These are phyloP conservation scores for Sugiyamaella qingdaonensis DNA, from an alignment of 805 yeast species.

Conservation along the genomic window DNA sequence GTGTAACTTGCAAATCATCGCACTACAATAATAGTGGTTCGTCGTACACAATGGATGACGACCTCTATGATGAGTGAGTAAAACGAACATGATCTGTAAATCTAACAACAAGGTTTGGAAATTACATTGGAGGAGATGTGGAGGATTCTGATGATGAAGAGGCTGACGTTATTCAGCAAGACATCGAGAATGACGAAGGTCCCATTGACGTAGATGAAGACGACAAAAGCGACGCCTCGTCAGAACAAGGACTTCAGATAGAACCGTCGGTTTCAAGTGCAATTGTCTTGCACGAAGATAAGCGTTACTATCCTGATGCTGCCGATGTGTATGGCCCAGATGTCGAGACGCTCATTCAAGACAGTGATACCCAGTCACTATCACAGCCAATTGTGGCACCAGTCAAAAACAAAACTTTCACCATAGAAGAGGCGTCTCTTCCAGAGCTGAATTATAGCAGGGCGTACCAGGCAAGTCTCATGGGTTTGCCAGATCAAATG, in stretches of 20 bases:
- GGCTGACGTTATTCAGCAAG: slow-evolving; percentile 6
- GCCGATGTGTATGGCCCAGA: slow-evolving; percentile 51
- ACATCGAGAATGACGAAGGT: not conserved
- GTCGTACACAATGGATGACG: slow-evolving; percentile 44
- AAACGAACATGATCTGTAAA: not conserved
- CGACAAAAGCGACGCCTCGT: not conserved
- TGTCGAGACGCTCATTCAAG: slow-evolving; percentile 61
- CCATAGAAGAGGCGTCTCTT: slow-evolving; percentile 47
- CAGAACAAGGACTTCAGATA: slow-evolving; percentile 2
- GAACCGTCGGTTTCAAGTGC: slow-evolving; percentile 22
- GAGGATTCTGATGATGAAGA: slow-evolving; percentile 24
- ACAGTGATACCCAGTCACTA: slow-evolving; percentile 48
- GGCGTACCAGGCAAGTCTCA: slow-evolving; percentile 51
- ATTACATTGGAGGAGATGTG: slow-evolving; percentile 31
- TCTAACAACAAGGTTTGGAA: slow-evolving; percentile 30
- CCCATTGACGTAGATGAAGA: slow-evolving; percentile 12
- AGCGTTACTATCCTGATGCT: slow-evolving; percentile 40
- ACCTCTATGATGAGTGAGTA: slow-evolving; percentile 66
- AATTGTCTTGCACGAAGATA: slow-evolving; percentile 44
- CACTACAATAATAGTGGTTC: not conserved
- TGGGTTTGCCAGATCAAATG: slow-evolving; percentile 55
- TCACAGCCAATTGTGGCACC: slow-evolving; percentile 67
- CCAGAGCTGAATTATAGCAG: slow-evolving; percentile 62
- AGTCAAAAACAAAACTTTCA: slow-evolving; percentile 37
- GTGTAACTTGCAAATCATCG: not conserved